Evolutionary conservation across 2,329 filamentous ascomycete genomes (phyloP).

Genomic region (Aspergillus arachidicola): DNA sequence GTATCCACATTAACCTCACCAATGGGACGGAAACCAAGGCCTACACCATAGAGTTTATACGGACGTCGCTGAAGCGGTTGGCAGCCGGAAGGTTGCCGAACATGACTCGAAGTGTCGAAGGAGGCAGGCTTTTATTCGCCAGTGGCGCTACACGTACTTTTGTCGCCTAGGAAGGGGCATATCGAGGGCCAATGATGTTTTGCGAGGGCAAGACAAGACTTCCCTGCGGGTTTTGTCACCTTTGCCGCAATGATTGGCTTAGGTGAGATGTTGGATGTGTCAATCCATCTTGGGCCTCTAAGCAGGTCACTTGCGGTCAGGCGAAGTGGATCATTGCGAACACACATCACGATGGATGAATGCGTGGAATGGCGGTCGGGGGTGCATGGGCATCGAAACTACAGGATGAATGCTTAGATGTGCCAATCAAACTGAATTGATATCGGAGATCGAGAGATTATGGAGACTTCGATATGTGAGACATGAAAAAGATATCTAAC

Average conservation of each 20-base stretch:
- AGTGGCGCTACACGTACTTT: neutral
- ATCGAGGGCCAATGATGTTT: neutral
- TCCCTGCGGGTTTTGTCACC: neutral
- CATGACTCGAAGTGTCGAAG: neutral
- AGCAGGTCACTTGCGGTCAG: neutral
- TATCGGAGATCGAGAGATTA: neutral
- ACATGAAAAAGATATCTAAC: neutral
- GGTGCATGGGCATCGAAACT: neutral
- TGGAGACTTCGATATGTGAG: neutral
- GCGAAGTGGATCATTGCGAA: neutral
- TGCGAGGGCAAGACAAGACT: neutral
- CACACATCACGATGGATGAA: neutral
- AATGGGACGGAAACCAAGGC: neutral
- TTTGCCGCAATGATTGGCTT: neutral
- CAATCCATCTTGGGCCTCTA: neutral
- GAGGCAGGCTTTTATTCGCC: neutral
- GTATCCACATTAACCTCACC: neutral
- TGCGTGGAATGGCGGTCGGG: neutral
- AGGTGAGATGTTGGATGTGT: neutral
- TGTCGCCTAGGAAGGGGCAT: neutral
- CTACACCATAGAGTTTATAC: neutral
- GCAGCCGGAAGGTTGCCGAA: neutral
- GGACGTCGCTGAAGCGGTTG: neutral
- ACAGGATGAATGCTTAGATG: neutral
- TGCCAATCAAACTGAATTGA: neutral